phyloP scores from a whole-genome alignment of 2,329 filamentous ascomycete genomes.

The Exophiala dermatitidis region DNA sequence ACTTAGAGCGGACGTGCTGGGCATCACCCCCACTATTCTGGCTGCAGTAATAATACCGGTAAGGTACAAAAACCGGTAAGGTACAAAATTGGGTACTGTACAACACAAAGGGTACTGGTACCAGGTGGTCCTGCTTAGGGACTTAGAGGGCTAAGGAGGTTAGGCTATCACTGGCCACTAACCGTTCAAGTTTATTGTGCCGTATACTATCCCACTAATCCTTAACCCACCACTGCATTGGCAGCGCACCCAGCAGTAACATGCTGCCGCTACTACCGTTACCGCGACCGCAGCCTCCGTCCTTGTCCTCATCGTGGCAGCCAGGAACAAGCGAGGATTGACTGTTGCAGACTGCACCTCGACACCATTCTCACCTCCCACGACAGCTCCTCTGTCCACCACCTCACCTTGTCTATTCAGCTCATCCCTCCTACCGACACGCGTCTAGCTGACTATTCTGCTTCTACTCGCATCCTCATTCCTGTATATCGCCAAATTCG shows the following conservation, averaged over 20 bases:
- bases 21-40: too few species aligned
- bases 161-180: too few species aligned
- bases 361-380: constrained; percentile 12
- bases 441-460: constrained; percentile 18
- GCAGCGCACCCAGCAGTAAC: too few species aligned
- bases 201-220: not conserved
- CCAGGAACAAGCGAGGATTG: constrained; percentile 21
- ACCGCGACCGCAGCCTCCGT: not conserved
- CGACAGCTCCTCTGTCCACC: constrained; percentile 2
- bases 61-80: too few species aligned
- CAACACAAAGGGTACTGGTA: too few species aligned
- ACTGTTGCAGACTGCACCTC: constrained; percentile 18
- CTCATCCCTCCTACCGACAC: constrained; percentile 14
- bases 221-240: not conserved
- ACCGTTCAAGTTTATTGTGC: too few species aligned
- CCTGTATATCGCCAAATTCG: constrained; percentile 20
- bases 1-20: too few species aligned
- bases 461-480: constrained; percentile 20
- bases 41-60: too few species aligned
- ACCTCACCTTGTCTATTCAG: constrained; percentile 12
- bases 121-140: too few species aligned
- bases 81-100: too few species aligned
- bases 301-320: constrained; percentile 4
- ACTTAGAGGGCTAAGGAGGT: too few species aligned
- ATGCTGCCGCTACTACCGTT: not conserved